Conservation (phyloP, 1,284 basidiomycete genomes). For the Cutaneotrichosporon arboriforme region DNA sequence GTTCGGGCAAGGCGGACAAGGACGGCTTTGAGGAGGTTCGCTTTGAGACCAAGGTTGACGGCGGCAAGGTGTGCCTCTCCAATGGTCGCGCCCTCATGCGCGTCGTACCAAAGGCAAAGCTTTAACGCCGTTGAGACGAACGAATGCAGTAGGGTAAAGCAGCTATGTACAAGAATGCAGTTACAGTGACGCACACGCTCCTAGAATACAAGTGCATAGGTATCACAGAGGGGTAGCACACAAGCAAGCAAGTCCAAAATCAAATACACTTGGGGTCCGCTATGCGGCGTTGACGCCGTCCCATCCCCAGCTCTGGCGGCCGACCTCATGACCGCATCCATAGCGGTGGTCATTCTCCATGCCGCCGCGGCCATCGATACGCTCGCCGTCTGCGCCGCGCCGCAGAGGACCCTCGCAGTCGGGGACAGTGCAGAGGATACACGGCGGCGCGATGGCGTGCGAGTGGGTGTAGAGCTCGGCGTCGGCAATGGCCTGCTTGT, state of each 20-base stretch:
- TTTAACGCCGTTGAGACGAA: neutral
- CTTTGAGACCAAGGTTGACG: slow-evolving; percentile 15
- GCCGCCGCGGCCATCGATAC: slow-evolving; percentile 43
- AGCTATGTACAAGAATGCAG: too few species aligned
- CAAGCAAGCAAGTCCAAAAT: too few species aligned
- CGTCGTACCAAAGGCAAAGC: slow-evolving; percentile 5
- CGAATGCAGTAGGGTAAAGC: too few species aligned
- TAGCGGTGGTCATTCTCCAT: slow-evolving; percentile 34
- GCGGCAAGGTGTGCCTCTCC: slow-evolving; percentile 14
- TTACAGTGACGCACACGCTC: too few species aligned
- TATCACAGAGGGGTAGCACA: neutral
- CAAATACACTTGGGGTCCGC: too few species aligned
- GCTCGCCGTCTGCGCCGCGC: slow-evolving; percentile 42
- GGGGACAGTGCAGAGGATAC: slow-evolving; percentile 41
- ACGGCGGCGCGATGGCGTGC: slow-evolving; percentile 27
- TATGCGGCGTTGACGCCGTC: slow-evolving; percentile 17
- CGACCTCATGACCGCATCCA: slow-evolving; percentile 46
- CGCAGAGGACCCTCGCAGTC: slow-evolving; percentile 46
- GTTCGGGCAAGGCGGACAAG: slow-evolving; percentile 17
- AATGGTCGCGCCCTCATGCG: slow-evolving; percentile 18
- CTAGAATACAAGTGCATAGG: neutral
- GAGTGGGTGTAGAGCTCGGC: slow-evolving; percentile 33
- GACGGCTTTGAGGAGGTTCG: slow-evolving; percentile 20
- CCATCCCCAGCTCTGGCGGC: slow-evolving; percentile 43
- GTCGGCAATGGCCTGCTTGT: slow-evolving; percentile 29